Evolutionary conservation across 2,329 filamentous ascomycete species (phyloP).

Genomic region (Dactylonectria estremocensis): DNA sequence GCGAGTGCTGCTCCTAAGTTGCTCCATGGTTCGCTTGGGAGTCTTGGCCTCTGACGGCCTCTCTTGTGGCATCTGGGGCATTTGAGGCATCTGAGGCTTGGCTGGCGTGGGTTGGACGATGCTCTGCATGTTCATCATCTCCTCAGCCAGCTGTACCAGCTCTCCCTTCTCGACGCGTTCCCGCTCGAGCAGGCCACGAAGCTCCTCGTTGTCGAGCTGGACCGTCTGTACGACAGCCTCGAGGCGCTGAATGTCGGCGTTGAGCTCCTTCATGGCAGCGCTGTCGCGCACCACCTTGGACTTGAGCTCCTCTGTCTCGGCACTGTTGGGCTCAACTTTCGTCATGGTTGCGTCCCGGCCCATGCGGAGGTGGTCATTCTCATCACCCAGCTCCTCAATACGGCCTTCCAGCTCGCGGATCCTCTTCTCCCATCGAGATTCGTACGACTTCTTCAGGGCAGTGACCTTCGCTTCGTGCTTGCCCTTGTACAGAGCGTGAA

Average conservation of each 20-base stretch:
- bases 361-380: constrained; percentile 81
- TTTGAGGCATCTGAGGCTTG: constrained; percentile 44
- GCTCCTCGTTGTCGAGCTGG: constrained; percentile 77
- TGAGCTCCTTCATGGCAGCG: constrained; percentile 77
- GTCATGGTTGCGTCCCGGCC: constrained; percentile 78
- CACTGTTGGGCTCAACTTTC: constrained; percentile 65
- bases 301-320: constrained; percentile 66
- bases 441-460: constrained; percentile 88
- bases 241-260: constrained; percentile 82
- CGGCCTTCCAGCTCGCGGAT: constrained; percentile 82
- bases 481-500: constrained; percentile 94
- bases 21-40: constrained; percentile 50
- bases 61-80: constrained; percentile 40
- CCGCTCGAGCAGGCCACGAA: constrained; percentile 77
- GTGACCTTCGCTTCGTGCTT: constrained; percentile 98
- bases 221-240: constrained; percentile 80
- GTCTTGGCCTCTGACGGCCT: constrained; percentile 52
- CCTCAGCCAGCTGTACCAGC: constrained; percentile 84
- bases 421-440: constrained; percentile 91
- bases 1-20: constrained; percentile 65
- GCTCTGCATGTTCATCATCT: constrained; percentile 82
- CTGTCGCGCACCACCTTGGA: constrained; percentile 75
- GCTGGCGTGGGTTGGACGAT: constrained; percentile 50
- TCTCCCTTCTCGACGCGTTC: constrained; percentile 89
- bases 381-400: constrained; percentile 77